Percentiles rank a stretch among this genome's conserved stretches.
These are phyloP conservation scores for Hansenula anomala DNA, from an alignment of 1,139 yeast genomes.

Conservation along the genomic window DNA sequence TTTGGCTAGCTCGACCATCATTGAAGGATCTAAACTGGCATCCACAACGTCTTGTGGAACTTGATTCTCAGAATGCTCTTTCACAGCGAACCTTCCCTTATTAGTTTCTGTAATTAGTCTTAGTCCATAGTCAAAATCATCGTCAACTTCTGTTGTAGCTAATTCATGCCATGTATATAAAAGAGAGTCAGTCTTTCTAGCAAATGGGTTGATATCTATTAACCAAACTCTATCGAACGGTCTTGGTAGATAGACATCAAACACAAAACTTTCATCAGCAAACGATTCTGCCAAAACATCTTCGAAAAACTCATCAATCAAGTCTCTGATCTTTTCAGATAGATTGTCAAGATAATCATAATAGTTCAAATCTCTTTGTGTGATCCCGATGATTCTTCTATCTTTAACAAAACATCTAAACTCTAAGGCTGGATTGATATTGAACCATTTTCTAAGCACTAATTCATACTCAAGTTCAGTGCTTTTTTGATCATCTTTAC, in stretches of 20 bases:
- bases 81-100: conserved; percentile 67
- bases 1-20: conserved; percentile 60
- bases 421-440: conserved; percentile 83
- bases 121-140: conserved; percentile 42
- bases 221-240: conserved; percentile 63
- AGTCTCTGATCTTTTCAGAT: conserved; percentile 38
- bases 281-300: conserved; percentile 44
- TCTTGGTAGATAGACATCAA: conserved; percentile 79
- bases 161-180: conserved; percentile 86
- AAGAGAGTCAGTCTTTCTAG: conserved; percentile 69
- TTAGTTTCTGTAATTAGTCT: conserved; percentile 66
- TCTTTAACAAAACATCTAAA: conserved; percentile 78
- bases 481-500: conserved; percentile 15
- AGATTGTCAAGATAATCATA: conserved; percentile 61
- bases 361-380: conserved; percentile 83
- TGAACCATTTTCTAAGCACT: conserved; percentile 76
- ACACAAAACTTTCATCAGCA: conserved; percentile 53
- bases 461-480: conserved; percentile 45
- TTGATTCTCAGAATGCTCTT: conserved; percentile 84
- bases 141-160: conserved; percentile 28
- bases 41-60: conserved; percentile 90
- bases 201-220: conserved; percentile 83
- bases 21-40: conserved; percentile 62
- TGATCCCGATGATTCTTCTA: conserved; percentile 58
- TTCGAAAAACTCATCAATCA: conserved; percentile 53